Evolutionary conservation across 169 alveolate species (phyloP).

Genomic region (Eimeria tenella): DNA sequence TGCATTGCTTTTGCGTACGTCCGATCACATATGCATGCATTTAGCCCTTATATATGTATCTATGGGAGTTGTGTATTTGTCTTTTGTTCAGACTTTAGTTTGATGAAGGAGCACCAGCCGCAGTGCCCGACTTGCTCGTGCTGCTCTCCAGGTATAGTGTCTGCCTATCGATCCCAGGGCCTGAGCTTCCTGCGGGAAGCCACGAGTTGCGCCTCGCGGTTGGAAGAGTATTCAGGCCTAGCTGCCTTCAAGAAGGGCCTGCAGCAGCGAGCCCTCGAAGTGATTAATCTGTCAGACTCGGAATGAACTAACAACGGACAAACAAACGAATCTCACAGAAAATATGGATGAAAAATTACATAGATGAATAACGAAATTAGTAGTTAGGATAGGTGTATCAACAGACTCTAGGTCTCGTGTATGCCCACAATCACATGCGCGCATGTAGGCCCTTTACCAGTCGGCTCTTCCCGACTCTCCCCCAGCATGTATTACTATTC

Average conservation of each 20-base stretch:
- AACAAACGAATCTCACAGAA: too few relatives aligned
- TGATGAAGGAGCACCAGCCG: constrained; percentile 75
- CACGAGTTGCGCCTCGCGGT: neutral
- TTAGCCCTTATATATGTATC: neutral
- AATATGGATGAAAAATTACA: too few relatives aligned
- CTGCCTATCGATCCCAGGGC: constrained; percentile 22
- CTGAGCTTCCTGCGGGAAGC: constrained; percentile 63
- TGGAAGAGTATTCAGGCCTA: constrained; percentile 49
- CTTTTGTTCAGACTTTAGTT: constrained; percentile 64
- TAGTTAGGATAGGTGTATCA: too few relatives aligned
- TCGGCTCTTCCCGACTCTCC: too few relatives aligned
- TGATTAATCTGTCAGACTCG: neutral
- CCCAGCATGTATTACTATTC: too few relatives aligned
- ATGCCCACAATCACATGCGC: too few relatives aligned
- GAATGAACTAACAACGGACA: neutral
- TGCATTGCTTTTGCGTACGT: neutral
- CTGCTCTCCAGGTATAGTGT: constrained; percentile 61
- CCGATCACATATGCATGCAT: neutral
- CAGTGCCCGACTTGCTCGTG: constrained; percentile 80
- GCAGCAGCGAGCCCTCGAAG: neutral
- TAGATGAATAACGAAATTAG: too few relatives aligned
- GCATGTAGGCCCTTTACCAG: too few relatives aligned
- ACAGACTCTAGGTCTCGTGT: too few relatives aligned
- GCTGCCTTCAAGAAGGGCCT: neutral
- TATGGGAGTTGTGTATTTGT: neutral